Base-by-base conservation (phyloP, 345 rosid species). In the Euphorbia peplus region DNA sequence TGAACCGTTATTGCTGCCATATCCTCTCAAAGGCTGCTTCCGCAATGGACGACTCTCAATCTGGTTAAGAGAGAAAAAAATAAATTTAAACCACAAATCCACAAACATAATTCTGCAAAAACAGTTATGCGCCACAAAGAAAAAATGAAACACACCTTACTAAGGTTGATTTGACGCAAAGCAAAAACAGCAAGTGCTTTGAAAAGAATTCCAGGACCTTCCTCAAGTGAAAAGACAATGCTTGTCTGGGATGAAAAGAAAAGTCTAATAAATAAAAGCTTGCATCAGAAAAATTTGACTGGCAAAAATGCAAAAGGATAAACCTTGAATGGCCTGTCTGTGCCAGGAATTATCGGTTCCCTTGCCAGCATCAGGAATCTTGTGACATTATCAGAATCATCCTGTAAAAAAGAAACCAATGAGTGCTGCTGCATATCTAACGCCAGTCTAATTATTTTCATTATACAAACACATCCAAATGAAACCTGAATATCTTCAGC, bases 171-270 rank as follows among this genome's bases (percentile, higher is more conserved):
- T 75, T 88, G 81, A 73, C 98, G 81, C 32, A 88, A 82, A 63
- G 99, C 93, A 86, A 95, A 95, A 66, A 92, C 98, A 65, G 98
- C 97, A 77, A 95, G 98, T 66, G 98, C 98, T 84, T 95, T 95
- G 84, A 95, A 95, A 76, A 95, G 98, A 59, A 87, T 79, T 54
- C 99, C 99, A 44, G 99, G 97, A 62, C 99, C 99, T 78, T 90
- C 92, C 85, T 91, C 99, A 66, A 91, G 83, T 8, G 99, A 88
- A 82, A 95, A 95, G 39, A 92, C 99, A 73, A 90, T 88, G 76
- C 97, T 93, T 26, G 98, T 90, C 98, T 93, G 81, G 55, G 67
- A 79, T 63, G 62, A 53, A 54, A 44, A 11, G 1, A 79, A 69
- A 48, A 71, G 42, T 46, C 21, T 63, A 30, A 62, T 65, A 47